Conservation (phyloP, 2,329 filamentous ascomycete species). For the Truncatella angustata region DNA sequence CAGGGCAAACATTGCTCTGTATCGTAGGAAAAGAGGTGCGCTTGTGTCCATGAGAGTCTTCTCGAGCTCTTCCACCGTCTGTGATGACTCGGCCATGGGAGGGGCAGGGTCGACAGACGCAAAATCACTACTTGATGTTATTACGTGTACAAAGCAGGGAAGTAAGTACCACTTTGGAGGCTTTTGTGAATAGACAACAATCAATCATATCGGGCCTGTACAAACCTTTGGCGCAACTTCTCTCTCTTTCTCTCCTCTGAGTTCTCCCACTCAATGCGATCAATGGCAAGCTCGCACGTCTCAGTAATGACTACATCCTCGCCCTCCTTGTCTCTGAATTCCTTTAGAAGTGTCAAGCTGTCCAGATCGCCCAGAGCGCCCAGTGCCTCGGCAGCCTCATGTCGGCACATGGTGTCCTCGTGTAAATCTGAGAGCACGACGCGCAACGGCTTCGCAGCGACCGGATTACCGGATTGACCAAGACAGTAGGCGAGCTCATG, state of each 20-base stretch:
- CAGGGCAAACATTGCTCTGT: constrained; percentile 96
- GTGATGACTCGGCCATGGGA: constrained; percentile 70
- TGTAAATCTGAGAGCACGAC: constrained; percentile 70
- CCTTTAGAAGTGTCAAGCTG: constrained; percentile 71
- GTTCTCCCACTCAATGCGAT: constrained; percentile 90
- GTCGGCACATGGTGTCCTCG: constrained; percentile 94
- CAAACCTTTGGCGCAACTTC: constrained; percentile 77
- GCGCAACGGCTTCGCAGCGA: constrained; percentile 70
- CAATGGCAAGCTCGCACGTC: constrained; percentile 96
- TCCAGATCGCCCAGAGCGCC: constrained; percentile 77
- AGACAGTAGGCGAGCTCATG: constrained; percentile 97
- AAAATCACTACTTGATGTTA: constrained; percentile 91
- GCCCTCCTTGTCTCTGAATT: constrained; percentile 69
- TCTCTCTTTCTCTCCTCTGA: constrained; percentile 69
- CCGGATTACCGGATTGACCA: constrained; percentile 79
- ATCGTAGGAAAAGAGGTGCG: constrained; percentile 83
- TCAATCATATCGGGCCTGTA: too few species aligned
- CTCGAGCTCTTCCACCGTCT: constrained; percentile 72
- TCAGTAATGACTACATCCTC: constrained; percentile 84
- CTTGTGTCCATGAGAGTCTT: constrained; percentile 74
- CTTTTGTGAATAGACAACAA: too few species aligned
- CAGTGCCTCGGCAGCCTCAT: constrained; percentile 93
- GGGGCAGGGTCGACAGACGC: constrained; percentile 94
- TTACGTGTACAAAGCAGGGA: too few species aligned
- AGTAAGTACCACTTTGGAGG: too few species aligned